phyloP scores from a whole-genome alignment of 1,139 yeast genomes.

The Debaryomyces sp. region DNA sequence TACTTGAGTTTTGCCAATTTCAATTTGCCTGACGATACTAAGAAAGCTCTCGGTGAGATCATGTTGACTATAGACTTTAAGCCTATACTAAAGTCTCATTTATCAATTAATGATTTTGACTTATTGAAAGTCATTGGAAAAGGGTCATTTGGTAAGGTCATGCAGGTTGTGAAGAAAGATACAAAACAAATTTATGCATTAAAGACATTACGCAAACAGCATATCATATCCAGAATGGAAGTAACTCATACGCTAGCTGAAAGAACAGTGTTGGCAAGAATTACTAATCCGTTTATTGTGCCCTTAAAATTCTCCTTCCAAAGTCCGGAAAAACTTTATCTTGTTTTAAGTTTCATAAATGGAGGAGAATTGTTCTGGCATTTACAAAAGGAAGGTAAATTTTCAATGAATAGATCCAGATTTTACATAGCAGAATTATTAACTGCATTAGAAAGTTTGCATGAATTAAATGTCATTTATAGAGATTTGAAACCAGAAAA shows the following conservation, averaged over 20 bases:
- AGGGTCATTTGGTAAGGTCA: constrained; percentile 97
- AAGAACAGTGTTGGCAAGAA: constrained; percentile 90
- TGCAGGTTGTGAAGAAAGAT: constrained; percentile 96
- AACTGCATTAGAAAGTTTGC: constrained; percentile 90
- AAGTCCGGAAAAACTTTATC: constrained; percentile 88
- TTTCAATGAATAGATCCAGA: constrained; percentile 85
- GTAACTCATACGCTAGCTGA: constrained; percentile 97
- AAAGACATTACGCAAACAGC: constrained; percentile 90
- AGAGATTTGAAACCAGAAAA: constrained; percentile 96
- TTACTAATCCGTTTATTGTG: constrained; percentile 96
- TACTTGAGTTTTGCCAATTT: constrained; percentile 46
- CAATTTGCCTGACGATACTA: constrained; percentile 21
- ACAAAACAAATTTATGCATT: constrained; percentile 93
- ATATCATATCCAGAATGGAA: constrained; percentile 90
- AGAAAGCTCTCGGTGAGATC: constrained; percentile 49
- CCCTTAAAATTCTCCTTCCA: constrained; percentile 96
- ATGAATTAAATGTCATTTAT: constrained; percentile 87
- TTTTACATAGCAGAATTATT: constrained; percentile 93
- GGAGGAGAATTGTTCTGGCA: constrained; percentile 98
- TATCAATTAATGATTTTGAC: constrained; percentile 90
- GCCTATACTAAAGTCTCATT: constrained; percentile 65
- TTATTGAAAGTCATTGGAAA: constrained; percentile 93
- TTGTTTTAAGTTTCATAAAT: constrained; percentile 89
- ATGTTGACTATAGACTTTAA: constrained; percentile 78
- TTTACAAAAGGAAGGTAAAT: constrained; percentile 86